Percentiles rank a stretch among this genome's conserved stretches.
Evolutionary conservation across 768 basidiomycete genomes (phyloP).

Genomic region (Boletus vermiculosoides): DNA sequence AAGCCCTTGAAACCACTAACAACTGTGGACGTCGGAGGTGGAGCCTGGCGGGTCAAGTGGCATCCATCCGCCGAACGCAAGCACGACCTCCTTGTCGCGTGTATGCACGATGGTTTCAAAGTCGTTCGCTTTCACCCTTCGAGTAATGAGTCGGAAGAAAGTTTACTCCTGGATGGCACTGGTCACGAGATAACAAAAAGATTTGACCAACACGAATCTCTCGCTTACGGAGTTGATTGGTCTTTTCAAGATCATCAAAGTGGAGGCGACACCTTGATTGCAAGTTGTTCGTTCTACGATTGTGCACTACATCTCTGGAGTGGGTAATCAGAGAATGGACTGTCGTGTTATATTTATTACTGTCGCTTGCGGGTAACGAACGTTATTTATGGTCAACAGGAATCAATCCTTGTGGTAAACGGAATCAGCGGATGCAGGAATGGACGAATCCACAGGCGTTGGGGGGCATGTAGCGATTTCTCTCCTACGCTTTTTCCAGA

Average conservation of each 20-base stretch:
- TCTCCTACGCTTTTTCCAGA: constrained; percentile 44
- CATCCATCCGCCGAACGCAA: constrained; percentile 71
- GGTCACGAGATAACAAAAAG: constrained; percentile 46
- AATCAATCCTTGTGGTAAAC: not conserved
- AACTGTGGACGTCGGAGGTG: constrained; percentile 76
- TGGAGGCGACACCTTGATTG: constrained; percentile 54
- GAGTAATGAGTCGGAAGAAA: not conserved
- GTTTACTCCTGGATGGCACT: constrained; percentile 11
- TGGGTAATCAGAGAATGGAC: constrained; percentile 41
- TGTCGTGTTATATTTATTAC: not conserved
- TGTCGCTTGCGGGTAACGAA: not conserved
- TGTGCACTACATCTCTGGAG: constrained; percentile 79
- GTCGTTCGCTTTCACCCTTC: constrained; percentile 42
- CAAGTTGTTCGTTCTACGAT: constrained; percentile 96
- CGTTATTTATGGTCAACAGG: not conserved
- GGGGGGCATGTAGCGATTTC: constrained; percentile 13
- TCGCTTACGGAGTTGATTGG: constrained; percentile 96
- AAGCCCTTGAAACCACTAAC: constrained; percentile 57
- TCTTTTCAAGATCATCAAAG: constrained; percentile 41
- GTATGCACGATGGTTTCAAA: constrained; percentile 98
- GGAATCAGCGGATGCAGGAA: not conserved
- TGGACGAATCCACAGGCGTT: constrained; percentile 2
- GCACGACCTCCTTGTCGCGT: constrained; percentile 83
- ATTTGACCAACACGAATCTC: constrained; percentile 74
- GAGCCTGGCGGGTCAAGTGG: constrained; percentile 96